Conservation (phyloP, 257 asterid genomes). For the Solanum dulcamara region DNA sequence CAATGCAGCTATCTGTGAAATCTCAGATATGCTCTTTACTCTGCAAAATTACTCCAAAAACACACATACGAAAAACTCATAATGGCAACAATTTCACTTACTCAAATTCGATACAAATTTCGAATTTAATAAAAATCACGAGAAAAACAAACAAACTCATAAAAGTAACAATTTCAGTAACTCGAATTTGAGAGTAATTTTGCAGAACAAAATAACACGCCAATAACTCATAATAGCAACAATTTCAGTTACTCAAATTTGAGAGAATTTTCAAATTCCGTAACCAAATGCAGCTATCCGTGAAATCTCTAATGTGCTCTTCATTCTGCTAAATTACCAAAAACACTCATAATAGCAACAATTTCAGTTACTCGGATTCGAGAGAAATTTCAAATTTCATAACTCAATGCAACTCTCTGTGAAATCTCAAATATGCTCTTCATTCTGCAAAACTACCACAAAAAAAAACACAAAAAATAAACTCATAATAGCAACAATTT, state of each 20-base stretch:
- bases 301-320: too few species aligned
- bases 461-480: neutral
- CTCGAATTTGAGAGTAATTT: too few species aligned
- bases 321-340: too few species aligned
- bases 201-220: neutral
- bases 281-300: too few species aligned
- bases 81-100: neutral
- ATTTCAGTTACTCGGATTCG: too few species aligned
- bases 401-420: too few species aligned
- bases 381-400: too few species aligned
- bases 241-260: neutral
- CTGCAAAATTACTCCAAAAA: neutral
- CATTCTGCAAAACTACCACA: too few species aligned
- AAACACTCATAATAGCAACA: too few species aligned
- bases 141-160: too few species aligned
- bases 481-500: neutral
- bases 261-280: neutral
- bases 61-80: neutral
- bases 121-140: neutral
- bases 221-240: neutral
- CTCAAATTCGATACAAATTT: neutral
- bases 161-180: too few species aligned
- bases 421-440: too few species aligned
- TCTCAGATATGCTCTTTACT: conserved; percentile 2
- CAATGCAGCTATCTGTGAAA: neutral